A percentile compares a stretch with the other conserved stretches of the same genome.
These are phyloP conservation scores for Geum urbanum DNA, from an alignment of 306 rosid genomes.

Conservation along the genomic window DNA sequence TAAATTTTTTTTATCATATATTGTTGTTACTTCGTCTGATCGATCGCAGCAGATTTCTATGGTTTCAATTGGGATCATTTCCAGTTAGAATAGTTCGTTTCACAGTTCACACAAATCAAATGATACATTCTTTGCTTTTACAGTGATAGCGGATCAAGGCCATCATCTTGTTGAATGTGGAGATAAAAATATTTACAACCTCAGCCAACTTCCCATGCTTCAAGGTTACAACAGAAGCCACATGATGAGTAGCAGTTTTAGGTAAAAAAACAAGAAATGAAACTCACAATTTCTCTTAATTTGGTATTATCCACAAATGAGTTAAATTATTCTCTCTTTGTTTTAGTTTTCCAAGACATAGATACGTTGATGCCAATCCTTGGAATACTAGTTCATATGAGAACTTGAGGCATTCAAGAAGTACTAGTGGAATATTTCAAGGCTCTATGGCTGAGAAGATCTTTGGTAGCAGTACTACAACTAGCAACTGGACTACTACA, in stretches of 20 bases:
- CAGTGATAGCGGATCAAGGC: conserved; percentile 54
- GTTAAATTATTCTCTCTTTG: neutral
- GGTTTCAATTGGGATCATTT: conserved; percentile 9
- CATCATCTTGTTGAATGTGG: conserved; percentile 55
- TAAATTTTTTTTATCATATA: neutral
- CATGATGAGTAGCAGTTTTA: conserved; percentile 30
- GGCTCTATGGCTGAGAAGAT: conserved; percentile 31
- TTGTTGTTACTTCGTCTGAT: neutral
- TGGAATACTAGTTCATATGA: conserved; percentile 40
- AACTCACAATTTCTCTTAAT: neutral
- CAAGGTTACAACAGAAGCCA: conserved; percentile 62
- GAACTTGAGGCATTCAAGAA: conserved; percentile 36
- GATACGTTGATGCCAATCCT: conserved; percentile 41
- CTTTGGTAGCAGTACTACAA: conserved; percentile 11
- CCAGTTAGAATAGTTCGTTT: neutral
- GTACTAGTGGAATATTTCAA: conserved; percentile 28
- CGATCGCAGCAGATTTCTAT: conserved; percentile 16
- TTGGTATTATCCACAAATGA: neutral
- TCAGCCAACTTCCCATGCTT: conserved; percentile 86
- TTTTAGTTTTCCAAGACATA: conserved; percentile 22
- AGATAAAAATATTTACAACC: conserved; percentile 67
- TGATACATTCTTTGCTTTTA: conserved; percentile 13
- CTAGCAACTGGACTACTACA: neutral
- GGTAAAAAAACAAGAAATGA: conserved; percentile 28
- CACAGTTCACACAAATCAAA: neutral